phyloP scores from a whole-genome alignment of 495 filamentous ascomycete species.

The Penicillium paxilli region DNA sequence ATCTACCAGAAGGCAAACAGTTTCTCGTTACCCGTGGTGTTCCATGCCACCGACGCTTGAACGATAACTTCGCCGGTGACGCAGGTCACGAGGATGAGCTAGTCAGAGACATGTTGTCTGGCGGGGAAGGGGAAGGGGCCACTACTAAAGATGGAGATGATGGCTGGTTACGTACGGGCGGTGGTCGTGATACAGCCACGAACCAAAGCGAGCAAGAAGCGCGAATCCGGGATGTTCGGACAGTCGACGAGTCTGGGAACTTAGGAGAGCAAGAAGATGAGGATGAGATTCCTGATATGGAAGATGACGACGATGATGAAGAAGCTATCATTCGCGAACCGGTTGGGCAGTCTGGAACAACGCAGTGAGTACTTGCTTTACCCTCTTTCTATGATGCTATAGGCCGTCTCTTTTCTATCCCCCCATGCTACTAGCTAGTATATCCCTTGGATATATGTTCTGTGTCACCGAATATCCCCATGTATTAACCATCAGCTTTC shows the following conservation, averaged over 20 bases:
- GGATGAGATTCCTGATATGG: conserved; percentile 96
- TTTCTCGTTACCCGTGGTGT: conserved; percentile 93
- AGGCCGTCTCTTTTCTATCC: conserved; percentile 2
- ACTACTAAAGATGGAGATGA: conserved; percentile 69
- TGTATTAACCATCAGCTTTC: not conserved
- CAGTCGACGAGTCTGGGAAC: conserved; percentile 81
- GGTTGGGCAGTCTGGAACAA: conserved; percentile 53
- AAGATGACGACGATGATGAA: conserved; percentile 95
- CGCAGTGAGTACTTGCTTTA: conserved; percentile 79
- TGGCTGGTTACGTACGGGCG: conserved; percentile 89
- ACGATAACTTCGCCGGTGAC: conserved; percentile 89
- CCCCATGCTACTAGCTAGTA: not conserved
- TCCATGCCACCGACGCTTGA: conserved; percentile 85
- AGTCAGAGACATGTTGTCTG: conserved; percentile 73
- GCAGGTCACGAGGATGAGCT: conserved; percentile 81
- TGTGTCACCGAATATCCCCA: not conserved
- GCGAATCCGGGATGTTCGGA: conserved; percentile 76
- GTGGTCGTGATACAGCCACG: conserved; percentile 50
- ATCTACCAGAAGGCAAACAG: conserved; percentile 90
- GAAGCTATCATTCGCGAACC: conserved; percentile 93
- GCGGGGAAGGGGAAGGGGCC: conserved; percentile 53
- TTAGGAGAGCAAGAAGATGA: conserved; percentile 69
- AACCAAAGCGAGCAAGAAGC: conserved; percentile 60
- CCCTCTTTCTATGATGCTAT: no score
- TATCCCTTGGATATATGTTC: not conserved